phyloP scores from a whole-genome alignment of 192 early-diverging fungal genomes.

The Haplosporangium gracile region DNA sequence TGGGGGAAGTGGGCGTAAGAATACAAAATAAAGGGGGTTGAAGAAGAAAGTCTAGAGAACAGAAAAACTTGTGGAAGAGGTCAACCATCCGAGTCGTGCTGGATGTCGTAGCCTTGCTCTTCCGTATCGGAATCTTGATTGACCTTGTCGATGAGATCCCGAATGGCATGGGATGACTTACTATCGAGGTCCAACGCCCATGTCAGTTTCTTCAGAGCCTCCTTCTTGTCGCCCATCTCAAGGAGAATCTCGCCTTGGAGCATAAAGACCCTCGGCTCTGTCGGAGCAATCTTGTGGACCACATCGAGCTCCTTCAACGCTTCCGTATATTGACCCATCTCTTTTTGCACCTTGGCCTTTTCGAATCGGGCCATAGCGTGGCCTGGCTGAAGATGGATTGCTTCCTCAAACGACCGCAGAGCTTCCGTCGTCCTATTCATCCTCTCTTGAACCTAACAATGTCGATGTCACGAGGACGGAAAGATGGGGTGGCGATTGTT shows the following conservation, averaged over 20 bases:
- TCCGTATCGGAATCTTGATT: slow-evolving; percentile 29
- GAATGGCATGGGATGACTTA: slow-evolving; percentile 58
- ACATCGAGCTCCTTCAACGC: slow-evolving; percentile 74
- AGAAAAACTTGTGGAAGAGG: neutral
- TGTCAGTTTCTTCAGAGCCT: slow-evolving; percentile 72
- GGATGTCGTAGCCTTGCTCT: slow-evolving; percentile 21
- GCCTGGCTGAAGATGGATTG: slow-evolving; percentile 64
- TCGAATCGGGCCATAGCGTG: slow-evolving; percentile 74
- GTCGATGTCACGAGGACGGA: neutral
- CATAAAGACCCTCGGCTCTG: slow-evolving; percentile 74
- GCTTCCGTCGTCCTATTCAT: slow-evolving; percentile 67
- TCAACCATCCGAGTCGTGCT: slow-evolving; percentile 25
- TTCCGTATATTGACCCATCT: slow-evolving; percentile 69
- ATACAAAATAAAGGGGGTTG: neutral
- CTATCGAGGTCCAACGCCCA: slow-evolving; percentile 73
- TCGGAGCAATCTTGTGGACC: slow-evolving; percentile 61
- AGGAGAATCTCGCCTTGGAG: slow-evolving; percentile 71
- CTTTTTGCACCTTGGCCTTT: slow-evolving; percentile 73
- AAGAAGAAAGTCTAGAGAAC: slow-evolving; percentile 3
- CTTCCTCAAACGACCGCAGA: slow-evolving; percentile 71
- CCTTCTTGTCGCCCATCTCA: slow-evolving; percentile 60
- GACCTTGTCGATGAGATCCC: slow-evolving; percentile 61
- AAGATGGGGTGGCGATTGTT: neutral
- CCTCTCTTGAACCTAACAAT: slow-evolving; percentile 66
- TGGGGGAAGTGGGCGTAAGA: neutral